Conservation (phyloP, 2,329 filamentous ascomycete species). For the Cladosporium halotolerans region DNA sequence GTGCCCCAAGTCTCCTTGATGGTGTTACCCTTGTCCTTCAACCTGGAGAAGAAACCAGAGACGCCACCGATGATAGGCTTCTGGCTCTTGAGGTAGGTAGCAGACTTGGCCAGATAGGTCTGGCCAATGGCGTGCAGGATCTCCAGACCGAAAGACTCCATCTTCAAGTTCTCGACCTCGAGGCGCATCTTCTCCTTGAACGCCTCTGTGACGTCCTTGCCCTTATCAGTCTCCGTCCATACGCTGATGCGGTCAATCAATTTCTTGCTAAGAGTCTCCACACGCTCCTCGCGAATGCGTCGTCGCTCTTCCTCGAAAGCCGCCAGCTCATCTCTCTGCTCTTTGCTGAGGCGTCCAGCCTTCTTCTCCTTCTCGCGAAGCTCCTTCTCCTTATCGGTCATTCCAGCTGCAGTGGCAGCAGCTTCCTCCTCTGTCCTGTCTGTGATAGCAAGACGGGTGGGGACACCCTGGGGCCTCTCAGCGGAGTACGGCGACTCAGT, state of each 20-base stretch:
- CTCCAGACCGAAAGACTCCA: slow-evolving; percentile 96
- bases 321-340: slow-evolving; percentile 85
- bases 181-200: slow-evolving; percentile 93
- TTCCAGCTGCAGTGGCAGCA: slow-evolving; percentile 56
- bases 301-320: slow-evolving; percentile 84
- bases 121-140: slow-evolving; percentile 91
- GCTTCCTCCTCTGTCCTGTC: slow-evolving; percentile 77
- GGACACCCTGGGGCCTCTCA: slow-evolving; percentile 49
- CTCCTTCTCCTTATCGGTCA: slow-evolving; percentile 68
- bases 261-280: slow-evolving; percentile 77
- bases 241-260: slow-evolving; percentile 83
- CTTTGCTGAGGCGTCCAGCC: slow-evolving; percentile 78
- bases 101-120: slow-evolving; percentile 83
- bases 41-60: slow-evolving; percentile 83
- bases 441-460: slow-evolving; percentile 79
- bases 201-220: slow-evolving; percentile 71
- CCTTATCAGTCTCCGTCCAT: slow-evolving; percentile 96
- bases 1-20: slow-evolving; percentile 99
- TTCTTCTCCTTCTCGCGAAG: slow-evolving; percentile 79
- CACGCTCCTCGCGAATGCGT: slow-evolving; percentile 78
- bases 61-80: slow-evolving; percentile 82
- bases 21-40: slow-evolving; percentile 93
- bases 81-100: slow-evolving; percentile 83
- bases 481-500: slow-evolving; percentile 39
- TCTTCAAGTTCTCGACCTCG: slow-evolving; percentile 96